phyloP scores from a whole-genome alignment of 2,329 filamentous ascomycete genomes.

The Aspergillus amoenus region DNA sequence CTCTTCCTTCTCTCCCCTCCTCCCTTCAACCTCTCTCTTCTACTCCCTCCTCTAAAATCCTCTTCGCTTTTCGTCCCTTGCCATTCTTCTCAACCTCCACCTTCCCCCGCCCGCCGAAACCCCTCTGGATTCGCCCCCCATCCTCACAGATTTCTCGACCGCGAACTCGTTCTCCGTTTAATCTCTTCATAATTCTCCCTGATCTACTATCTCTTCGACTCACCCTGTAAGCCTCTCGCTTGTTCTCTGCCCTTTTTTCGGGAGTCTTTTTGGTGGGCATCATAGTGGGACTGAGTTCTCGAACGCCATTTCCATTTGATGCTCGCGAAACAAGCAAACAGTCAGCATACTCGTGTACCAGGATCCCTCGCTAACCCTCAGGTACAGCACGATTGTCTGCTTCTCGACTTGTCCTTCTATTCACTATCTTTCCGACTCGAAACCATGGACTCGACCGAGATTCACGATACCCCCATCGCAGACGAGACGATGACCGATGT shows the following conservation, averaged over 20 bases:
- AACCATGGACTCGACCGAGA: slow-evolving; percentile 63
- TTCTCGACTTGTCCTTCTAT: background rate
- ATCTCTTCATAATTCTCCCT: background rate
- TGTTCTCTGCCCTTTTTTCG: background rate
- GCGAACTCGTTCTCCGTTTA: slow-evolving; percentile 2
- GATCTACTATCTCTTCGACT: background rate
- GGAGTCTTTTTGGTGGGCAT: background rate
- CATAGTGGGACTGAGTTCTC: background rate
- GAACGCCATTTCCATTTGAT: slow-evolving; percentile 4
- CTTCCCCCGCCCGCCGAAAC: slow-evolving; percentile 32
- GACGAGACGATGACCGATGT: slow-evolving; percentile 63
- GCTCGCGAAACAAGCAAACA: slow-evolving; percentile 1
- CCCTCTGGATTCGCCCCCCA: slow-evolving; percentile 23
- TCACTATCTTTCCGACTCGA: slow-evolving; percentile 6
- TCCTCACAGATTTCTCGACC: slow-evolving; percentile 17
- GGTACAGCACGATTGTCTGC: background rate
- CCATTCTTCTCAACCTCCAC: slow-evolving; percentile 26
- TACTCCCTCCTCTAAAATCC: slow-evolving; percentile 12
- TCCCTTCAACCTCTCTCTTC: slow-evolving; percentile 17
- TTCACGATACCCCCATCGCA: slow-evolving; percentile 55
- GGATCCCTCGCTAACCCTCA: background rate
- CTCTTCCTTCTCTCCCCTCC: slow-evolving; percentile 18
- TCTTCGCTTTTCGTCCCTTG: slow-evolving; percentile 16
- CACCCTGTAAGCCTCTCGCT: background rate
- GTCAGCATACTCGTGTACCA: background rate